phyloP scores from a whole-genome alignment of 768 basidiomycete genomes.

The Leccinellum albellum region DNA sequence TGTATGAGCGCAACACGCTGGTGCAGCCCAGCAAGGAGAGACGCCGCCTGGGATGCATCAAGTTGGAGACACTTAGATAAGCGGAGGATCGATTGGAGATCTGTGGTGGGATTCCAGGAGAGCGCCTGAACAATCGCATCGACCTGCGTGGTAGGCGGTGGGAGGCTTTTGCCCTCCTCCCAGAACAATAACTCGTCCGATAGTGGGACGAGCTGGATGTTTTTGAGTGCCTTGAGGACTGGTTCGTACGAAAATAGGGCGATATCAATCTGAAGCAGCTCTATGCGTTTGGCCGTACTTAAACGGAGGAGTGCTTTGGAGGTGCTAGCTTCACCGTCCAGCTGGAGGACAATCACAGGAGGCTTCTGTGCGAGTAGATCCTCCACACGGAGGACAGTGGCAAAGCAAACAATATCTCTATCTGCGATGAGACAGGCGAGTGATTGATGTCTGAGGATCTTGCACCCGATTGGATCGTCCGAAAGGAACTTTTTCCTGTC shows the following conservation, averaged over 20 bases:
- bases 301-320: conserved; percentile 40
- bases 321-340: conserved; percentile 44
- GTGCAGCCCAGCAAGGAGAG: conserved; percentile 50
- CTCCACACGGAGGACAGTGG: conserved; percentile 53
- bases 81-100: conserved; percentile 39
- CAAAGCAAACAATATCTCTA: conserved; percentile 48
- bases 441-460: conserved; percentile 53
- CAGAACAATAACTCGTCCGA: conserved; percentile 54
- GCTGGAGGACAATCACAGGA: conserved; percentile 52
- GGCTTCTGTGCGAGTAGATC: conserved; percentile 43
- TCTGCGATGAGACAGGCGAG: conserved; percentile 52
- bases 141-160: conserved; percentile 1
- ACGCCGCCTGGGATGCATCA: conserved; percentile 47
- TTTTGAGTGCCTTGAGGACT: conserved; percentile 54
- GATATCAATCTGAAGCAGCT: conserved; percentile 57
- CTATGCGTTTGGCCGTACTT: conserved; percentile 33
- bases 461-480: conserved; percentile 31
- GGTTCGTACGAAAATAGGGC: conserved; percentile 64
- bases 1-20: conserved; percentile 62
- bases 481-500: conserved; percentile 39
- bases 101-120: conserved; percentile 28
- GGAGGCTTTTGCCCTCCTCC: conserved; percentile 31
- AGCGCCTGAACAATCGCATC: conserved; percentile 29
- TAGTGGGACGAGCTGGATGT: conserved; percentile 44
- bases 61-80: conserved; percentile 41